Evolutionary conservation across 495 filamentous ascomycete genomes (phyloP).

Genomic region (Acidiella bohemica): DNA sequence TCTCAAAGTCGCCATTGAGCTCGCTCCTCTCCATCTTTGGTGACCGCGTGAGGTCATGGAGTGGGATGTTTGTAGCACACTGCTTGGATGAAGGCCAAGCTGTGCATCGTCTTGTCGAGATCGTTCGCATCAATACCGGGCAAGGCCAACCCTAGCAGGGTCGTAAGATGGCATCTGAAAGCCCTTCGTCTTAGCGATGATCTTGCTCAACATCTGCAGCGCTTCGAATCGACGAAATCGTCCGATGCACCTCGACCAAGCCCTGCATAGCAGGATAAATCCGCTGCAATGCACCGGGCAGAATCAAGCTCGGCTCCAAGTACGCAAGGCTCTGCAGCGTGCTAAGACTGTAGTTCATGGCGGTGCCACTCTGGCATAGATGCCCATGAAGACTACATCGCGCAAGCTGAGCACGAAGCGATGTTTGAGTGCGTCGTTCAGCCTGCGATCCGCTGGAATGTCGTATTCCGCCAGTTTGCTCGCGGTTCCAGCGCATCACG

Average conservation of each 20-base stretch:
- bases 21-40: constrained; percentile 18
- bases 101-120: constrained; percentile 87
- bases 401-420: constrained; percentile 83
- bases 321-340: constrained; percentile 80
- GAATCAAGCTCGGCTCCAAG: constrained; percentile 80
- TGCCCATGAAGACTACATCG: constrained; percentile 95
- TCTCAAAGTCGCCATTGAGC: constrained; percentile 20
- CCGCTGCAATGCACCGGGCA: constrained; percentile 85
- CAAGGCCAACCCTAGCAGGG: constrained; percentile 75
- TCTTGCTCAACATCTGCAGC: constrained; percentile 73
- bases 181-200: constrained; percentile 81
- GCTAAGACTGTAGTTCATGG: constrained; percentile 81
- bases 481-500: constrained; percentile 93
- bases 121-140: constrained; percentile 98
- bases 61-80: constrained; percentile 90
- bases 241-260: constrained; percentile 92
- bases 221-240: constrained; percentile 84
- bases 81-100: constrained; percentile 84
- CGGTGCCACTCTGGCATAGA: constrained; percentile 82
- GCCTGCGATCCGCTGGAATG: constrained; percentile 58
- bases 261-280: constrained; percentile 96
- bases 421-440: constrained; percentile 67
- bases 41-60: constrained; percentile 60
- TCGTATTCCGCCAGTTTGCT: constrained; percentile 85
- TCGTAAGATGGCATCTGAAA: constrained; percentile 91